Conservation (phyloP, 106 monocot species). For the Vanilla planifolia region DNA sequence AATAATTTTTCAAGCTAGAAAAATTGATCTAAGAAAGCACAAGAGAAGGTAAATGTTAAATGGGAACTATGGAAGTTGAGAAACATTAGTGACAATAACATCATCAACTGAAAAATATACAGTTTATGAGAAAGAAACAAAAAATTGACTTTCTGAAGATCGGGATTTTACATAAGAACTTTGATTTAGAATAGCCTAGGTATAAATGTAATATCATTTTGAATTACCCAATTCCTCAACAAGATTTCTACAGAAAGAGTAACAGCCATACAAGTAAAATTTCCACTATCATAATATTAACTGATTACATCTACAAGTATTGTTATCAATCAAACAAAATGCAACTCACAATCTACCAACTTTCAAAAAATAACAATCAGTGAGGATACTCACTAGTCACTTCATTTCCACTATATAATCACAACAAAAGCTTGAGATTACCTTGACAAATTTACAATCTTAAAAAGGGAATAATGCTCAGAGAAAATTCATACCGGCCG, state of each 20-base stretch:
- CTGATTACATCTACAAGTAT: neutral
- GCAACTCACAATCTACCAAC: neutral
- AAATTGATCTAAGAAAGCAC: too few species aligned
- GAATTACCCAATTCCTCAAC: neutral
- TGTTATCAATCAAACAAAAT: neutral
- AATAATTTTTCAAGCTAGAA: too few species aligned
- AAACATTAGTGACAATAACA: too few species aligned
- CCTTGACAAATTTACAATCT: neutral
- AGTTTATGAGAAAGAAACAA: neutral
- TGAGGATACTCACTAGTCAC: too few species aligned
- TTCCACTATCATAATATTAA: neutral
- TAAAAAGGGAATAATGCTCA: neutral
- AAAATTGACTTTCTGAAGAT: neutral
- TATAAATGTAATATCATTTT: neutral
- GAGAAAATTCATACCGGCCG: conserved; percentile 49
- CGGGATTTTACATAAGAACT: neutral
- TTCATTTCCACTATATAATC: neutral
- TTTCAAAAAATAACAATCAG: neutral
- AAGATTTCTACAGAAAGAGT: neutral
- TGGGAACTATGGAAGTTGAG: too few species aligned
- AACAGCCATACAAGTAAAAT: neutral
- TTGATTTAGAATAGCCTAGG: neutral
- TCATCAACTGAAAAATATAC: neutral
- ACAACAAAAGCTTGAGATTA: neutral
- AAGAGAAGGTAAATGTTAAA: too few species aligned